Evolutionary conservation across 1,284 basidiomycete species (phyloP).

Genomic region (Neotropicomus parvogracilis): DNA sequence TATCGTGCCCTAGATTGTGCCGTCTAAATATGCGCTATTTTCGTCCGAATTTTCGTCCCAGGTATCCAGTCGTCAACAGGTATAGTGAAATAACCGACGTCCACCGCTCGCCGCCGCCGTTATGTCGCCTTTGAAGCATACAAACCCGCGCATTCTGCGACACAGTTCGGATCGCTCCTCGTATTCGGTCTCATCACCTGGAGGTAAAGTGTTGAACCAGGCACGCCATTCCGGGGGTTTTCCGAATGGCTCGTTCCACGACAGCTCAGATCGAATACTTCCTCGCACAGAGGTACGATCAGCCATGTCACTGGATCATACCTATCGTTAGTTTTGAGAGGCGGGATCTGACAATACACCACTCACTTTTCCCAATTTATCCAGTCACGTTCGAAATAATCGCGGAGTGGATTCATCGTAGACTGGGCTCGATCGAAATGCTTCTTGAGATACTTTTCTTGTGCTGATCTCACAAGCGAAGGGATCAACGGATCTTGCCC

Average conservation of each 20-base stretch:
- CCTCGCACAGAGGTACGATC: conserved; percentile 64
- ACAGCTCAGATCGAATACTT: conserved; percentile 43
- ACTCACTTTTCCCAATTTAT: conserved; percentile 64
- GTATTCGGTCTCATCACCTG: conserved; percentile 20
- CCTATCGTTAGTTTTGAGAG: conserved; percentile 4
- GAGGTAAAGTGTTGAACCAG: conserved; percentile 42
- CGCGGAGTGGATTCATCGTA: conserved; percentile 40
- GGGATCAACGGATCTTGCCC: conserved; percentile 37
- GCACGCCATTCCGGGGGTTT: conserved; percentile 51
- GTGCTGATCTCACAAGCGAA: conserved; percentile 31
- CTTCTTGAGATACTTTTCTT: conserved; percentile 31
- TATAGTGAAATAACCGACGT: conserved; percentile 14
- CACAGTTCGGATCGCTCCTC: conserved; percentile 30
- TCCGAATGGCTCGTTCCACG: conserved; percentile 51
- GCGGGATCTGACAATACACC: not conserved
- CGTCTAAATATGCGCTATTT: conserved; percentile 20
- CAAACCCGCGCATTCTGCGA: conserved; percentile 39
- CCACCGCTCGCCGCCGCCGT: conserved; percentile 2
- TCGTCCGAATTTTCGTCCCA: conserved; percentile 9
- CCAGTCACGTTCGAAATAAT: conserved; percentile 67
- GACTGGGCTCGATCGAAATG: conserved; percentile 26
- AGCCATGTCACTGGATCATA: conserved; percentile 58
- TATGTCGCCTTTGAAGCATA: conserved; percentile 35
- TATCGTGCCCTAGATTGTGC: conserved; percentile 23
- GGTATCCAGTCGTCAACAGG: conserved; percentile 20